Evolutionary conservation across 169 alveolate species (phyloP).

Genomic region (Besnoitia besnoiti): DNA sequence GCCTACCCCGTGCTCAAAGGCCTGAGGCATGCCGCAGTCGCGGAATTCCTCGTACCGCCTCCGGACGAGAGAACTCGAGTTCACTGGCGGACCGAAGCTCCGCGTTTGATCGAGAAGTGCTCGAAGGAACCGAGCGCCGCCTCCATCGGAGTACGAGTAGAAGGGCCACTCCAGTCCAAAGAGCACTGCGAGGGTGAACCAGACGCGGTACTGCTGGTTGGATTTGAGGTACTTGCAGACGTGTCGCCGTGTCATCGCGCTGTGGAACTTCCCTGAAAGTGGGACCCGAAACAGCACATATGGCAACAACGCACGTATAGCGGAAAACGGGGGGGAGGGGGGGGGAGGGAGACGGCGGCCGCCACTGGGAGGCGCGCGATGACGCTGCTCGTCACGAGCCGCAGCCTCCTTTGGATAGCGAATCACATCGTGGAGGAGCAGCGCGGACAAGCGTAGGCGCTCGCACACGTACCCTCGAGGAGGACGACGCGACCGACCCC

Average conservation of each 20-base stretch:
- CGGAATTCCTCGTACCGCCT: conserved; percentile 38
- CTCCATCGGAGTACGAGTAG: conserved; percentile 30
- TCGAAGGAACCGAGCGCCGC: neutral
- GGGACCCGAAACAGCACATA: neutral
- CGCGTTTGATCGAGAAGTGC: conserved; percentile 9
- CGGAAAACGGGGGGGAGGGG: no score
- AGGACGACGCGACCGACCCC: no score
- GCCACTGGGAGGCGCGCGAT: no score
- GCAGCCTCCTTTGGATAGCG: no score
- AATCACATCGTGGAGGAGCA: no score
- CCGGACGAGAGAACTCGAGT: conserved; percentile 6
- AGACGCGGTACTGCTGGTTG: conserved; percentile 24
- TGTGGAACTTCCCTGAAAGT: conserved; percentile 9
- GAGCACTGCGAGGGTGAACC: conserved; percentile 22
- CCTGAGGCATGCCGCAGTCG: conserved; percentile 21
- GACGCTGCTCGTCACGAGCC: no score
- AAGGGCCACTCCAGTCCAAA: conserved; percentile 45
- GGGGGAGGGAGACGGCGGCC: no score
- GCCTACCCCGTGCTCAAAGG: conserved; percentile 33
- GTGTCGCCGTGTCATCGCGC: neutral
- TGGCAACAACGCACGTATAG: neutral
- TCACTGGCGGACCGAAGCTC: neutral
- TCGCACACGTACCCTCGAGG: no score
- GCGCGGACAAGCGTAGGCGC: no score
- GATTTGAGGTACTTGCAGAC: conserved; percentile 11